phyloP scores from a whole-genome alignment of 192 early-diverging fungal species.

The Coemansia sp. region DNA sequence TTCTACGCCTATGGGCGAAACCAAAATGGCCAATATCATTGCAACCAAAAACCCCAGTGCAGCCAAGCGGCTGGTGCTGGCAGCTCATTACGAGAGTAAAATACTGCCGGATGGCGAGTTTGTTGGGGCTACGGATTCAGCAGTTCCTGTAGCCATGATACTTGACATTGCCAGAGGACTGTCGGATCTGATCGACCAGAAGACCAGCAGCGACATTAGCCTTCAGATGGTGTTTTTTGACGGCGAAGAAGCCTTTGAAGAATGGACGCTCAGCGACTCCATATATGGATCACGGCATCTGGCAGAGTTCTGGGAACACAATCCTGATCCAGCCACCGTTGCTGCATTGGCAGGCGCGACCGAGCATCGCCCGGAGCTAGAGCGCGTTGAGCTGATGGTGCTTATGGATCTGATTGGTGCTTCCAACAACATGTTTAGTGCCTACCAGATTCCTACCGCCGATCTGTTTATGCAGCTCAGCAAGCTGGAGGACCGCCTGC shows the following conservation, averaged over 20 bases:
- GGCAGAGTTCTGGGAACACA: slow-evolving; percentile 72
- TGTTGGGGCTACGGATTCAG: slow-evolving; percentile 88
- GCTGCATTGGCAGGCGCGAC: slow-evolving; percentile 18
- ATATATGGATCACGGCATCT: slow-evolving; percentile 88
- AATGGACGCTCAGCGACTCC: slow-evolving; percentile 79
- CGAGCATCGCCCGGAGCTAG: slow-evolving; percentile 53
- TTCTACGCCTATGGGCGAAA: slow-evolving; percentile 73
- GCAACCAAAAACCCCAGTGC: slow-evolving; percentile 82
- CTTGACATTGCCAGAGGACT: slow-evolving; percentile 77
- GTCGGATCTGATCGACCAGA: slow-evolving; percentile 57
- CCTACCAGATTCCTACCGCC: slow-evolving; percentile 55
- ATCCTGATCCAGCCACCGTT: slow-evolving; percentile 40
- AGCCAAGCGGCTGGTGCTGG: slow-evolving; percentile 70
- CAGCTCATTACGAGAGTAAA: slow-evolving; percentile 94
- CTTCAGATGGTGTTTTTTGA: slow-evolving; percentile 97
- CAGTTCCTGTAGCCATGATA: slow-evolving; percentile 86
- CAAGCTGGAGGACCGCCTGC: slow-evolving; percentile 68
- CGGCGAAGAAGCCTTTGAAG: slow-evolving; percentile 87
- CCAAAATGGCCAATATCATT: slow-evolving; percentile 82
- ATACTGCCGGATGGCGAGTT: slow-evolving; percentile 66
- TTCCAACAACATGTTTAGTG: slow-evolving; percentile 48
- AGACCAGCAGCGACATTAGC: slow-evolving; percentile 52
- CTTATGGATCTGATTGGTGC: slow-evolving; percentile 86
- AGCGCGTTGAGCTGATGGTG: slow-evolving; percentile 79
- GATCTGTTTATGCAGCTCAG: slow-evolving; percentile 67